Percentiles rank a stretch among this genome's conserved stretches.
Evolutionary conservation across 2,329 filamentous ascomycete genomes (phyloP).

Genomic region (Ophiostoma sp.): DNA sequence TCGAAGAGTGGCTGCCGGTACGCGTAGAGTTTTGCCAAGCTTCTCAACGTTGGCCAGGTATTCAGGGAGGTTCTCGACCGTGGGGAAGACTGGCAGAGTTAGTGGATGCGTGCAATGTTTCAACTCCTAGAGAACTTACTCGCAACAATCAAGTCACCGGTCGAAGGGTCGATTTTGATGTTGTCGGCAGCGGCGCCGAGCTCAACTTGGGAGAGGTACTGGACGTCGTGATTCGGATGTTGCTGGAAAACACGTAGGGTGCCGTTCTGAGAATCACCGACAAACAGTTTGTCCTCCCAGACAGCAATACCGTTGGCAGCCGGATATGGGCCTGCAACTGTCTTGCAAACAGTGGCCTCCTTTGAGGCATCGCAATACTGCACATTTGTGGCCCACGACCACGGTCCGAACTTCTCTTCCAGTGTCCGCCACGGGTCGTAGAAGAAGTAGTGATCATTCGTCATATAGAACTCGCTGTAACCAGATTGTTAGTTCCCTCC

Average conservation of each 20-base stretch:
- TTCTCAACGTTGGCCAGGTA: slow-evolving; percentile 21
- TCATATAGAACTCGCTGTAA: slow-evolving; percentile 10
- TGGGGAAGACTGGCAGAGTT: slow-evolving; percentile 14
- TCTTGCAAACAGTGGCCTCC: not conserved
- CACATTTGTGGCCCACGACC: slow-evolving; percentile 19
- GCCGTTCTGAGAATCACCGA: slow-evolving; percentile 16
- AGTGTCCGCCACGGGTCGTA: not conserved
- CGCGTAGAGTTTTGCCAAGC: slow-evolving; percentile 15
- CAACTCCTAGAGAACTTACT: not conserved
- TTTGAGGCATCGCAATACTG: slow-evolving; percentile 17
- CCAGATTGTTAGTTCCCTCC: not conserved
- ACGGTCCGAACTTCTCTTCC: slow-evolving; percentile 19
- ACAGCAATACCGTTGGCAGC: slow-evolving; percentile 16
- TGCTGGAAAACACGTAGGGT: not conserved
- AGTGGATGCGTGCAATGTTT: not conserved
- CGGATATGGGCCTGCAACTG: not conserved
- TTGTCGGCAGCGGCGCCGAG: slow-evolving; percentile 17
- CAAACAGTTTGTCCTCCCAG: slow-evolving; percentile 13
- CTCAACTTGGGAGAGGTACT: not conserved
- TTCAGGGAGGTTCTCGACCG: slow-evolving; percentile 11
- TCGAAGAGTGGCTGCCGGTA: slow-evolving; percentile 10
- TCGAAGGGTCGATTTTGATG: slow-evolving; percentile 15
- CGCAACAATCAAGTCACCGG: slow-evolving; percentile 1
- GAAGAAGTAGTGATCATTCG: slow-evolving; percentile 23
- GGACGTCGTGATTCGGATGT: not conserved